Base-by-base conservation (phyloP, 495 filamentous ascomycete species). In the Penicillium argentinense region DNA sequence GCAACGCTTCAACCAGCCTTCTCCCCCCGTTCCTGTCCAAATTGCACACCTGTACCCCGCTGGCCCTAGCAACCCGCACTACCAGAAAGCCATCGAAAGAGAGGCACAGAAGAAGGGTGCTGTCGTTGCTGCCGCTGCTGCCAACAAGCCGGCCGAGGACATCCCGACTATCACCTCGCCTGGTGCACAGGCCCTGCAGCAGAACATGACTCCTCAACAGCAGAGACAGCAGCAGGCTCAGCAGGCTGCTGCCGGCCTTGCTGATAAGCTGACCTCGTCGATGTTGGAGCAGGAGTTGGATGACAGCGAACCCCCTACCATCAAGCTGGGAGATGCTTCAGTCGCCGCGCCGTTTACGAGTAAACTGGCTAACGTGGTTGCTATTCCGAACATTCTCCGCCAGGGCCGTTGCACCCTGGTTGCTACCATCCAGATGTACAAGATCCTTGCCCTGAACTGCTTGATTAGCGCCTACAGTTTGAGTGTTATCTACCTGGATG, bases 341-440 rank as follows among this genome's bases (percentile, higher is more conserved):
- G 91, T 96, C 29, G 93, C 93, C 39, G 93, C 93, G 2, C 93
- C 93, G 0, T 99, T 99, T 63, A 99, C 93, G 0, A 95, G 89
- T 69, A 99, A 99, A 68, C 78, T 99, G 21, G 88, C 90, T 45
- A 96, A 97, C 58, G 93, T 99, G 39, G 81, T 99, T 54, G 93
- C 93, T 32, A 92, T 99, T 51, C 91, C 93, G 13, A 97, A 99
- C 73, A 99, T 99, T 56, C 89, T 99, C 54, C 86, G 93, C 49
- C 93, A 99, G 70, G 93, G 93, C 39, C 85, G 93, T 47, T 99
- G 93, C 68, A 97, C 93, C 2, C 77, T 99, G 9, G 95, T 99
- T 37, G 92, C 93, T 4, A 97, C 95, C 3, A 97, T 99, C 53
- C 93, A 99, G 72, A 99, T 99, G 93, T 99, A 97, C 79, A 99